phyloP scores from a whole-genome alignment of 1,284 basidiomycete genomes.

The Ceratobasidium sp. region DNA sequence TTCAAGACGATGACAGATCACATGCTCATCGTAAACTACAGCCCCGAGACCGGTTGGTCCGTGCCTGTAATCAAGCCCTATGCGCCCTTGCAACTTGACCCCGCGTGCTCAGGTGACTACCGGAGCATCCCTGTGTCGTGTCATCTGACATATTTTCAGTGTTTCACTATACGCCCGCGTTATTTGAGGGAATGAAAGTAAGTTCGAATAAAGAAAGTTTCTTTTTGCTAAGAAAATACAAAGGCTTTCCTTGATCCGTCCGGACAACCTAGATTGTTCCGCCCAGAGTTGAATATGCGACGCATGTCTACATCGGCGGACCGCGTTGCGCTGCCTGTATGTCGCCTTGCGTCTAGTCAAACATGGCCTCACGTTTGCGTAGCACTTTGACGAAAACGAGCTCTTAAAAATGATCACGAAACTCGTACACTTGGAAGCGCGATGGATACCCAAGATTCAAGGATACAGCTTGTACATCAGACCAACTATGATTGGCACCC shows the following conservation, averaged over 20 bases:
- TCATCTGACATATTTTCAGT: slow-evolving; percentile 38
- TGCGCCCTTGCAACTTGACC: slow-evolving; percentile 73
- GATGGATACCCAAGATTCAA: slow-evolving; percentile 74
- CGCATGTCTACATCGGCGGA: slow-evolving; percentile 68
- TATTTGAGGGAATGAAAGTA: slow-evolving; percentile 91
- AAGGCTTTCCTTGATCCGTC: slow-evolving; percentile 76
- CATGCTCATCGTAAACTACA: slow-evolving; percentile 75
- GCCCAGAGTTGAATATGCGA: slow-evolving; percentile 82
- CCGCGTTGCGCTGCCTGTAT: slow-evolving; percentile 70
- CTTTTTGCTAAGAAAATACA: neutral
- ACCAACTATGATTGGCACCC: slow-evolving; percentile 85
- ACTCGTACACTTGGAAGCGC: slow-evolving; percentile 68
- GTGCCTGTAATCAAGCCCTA: slow-evolving; percentile 81
- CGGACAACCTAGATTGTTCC: slow-evolving; percentile 71
- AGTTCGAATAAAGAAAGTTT: neutral
- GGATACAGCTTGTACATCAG: slow-evolving; percentile 81
- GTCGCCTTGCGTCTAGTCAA: slow-evolving; percentile 38
- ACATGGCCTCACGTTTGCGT: slow-evolving; percentile 1
- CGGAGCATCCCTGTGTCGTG: slow-evolving; percentile 31
- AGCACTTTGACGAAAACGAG: slow-evolving; percentile 69
- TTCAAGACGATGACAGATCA: slow-evolving; percentile 68
- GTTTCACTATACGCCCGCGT: slow-evolving; percentile 76
- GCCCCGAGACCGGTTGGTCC: slow-evolving; percentile 74
- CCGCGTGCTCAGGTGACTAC: slow-evolving; percentile 63
- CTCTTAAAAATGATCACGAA: slow-evolving; percentile 73